Evolutionary conservation across 106 monocot species (phyloP), one percentile per base, ranked within the genome.

Genomic region (Allium cepa): DNA sequence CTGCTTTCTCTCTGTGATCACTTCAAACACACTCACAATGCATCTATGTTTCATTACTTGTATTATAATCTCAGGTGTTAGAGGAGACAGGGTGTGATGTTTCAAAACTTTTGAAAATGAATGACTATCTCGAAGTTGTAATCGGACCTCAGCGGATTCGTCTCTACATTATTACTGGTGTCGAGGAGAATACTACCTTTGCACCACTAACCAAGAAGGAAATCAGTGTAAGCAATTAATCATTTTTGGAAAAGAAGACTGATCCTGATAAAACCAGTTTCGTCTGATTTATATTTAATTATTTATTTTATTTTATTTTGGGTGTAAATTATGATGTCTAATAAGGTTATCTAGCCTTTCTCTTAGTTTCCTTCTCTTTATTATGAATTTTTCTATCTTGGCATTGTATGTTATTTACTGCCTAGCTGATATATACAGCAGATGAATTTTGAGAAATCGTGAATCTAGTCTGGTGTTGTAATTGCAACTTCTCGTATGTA

Each of bases 11-110:
- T 5, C 36, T 36, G 36, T 36, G 36, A 36, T 36, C 36, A 36
- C 36, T 36, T 36, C 36, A 36, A 36, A 1, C 5, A 0, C 36
- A 36, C 36, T 36, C 36, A 36, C 36, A 36, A 36, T 36, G 36
- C 36, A 5, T 36, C 36, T 36, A 5, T 36, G 36, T 36, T 36
- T 36, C 10, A 48, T 64, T 15, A 64, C 17, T n/a, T 48, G 26
- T 45, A 12, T 63, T 48, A 64, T 48, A 4, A 47, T 56, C 79
- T 58, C 69, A 97, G 97, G 97, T 97, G 8, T 67, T 88, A 69
- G 97, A 97, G 75, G 97, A 97, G 87, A 97, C 97, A 65, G 97
- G 97, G 26, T 97, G 82, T 82, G 80, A 92, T 69, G 75, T 97
- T 65, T 80, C 92, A 9, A 79, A 79, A 26, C 86, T 92, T 75